Conservation (phyloP, 1,139 yeast species). For the Lodderomyces pseudojiufengensis region DNA sequence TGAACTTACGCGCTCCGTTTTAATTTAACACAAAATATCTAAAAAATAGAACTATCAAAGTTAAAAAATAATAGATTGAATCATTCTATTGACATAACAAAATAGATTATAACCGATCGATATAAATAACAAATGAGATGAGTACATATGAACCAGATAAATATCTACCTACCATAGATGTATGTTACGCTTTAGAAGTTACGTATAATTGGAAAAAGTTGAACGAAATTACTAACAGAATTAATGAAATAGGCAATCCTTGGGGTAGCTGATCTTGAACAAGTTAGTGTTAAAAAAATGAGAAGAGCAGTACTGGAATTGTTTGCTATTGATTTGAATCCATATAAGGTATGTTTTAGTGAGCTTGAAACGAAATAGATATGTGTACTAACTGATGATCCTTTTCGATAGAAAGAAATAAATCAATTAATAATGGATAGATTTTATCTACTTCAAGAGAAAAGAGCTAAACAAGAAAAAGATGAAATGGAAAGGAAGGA, state of each 20-base stretch:
- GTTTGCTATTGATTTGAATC: constrained; percentile 53
- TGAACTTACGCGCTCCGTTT: too few relatives aligned
- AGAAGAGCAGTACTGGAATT: constrained; percentile 68
- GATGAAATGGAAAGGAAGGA: constrained; percentile 38
- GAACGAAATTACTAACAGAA: background rate
- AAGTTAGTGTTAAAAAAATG: constrained; percentile 68
- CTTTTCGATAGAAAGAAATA: constrained; percentile 40
- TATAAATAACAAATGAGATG: constrained; percentile 9
- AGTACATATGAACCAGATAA: constrained; percentile 16
- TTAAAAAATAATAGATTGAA: too few relatives aligned
- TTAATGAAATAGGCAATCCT: constrained; percentile 59
- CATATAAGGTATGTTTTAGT: constrained; percentile 39
- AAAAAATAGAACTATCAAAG: too few relatives aligned
- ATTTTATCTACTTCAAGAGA: constrained; percentile 47
- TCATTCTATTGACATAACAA: too few relatives aligned
- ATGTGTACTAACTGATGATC: constrained; percentile 14
- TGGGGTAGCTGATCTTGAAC: constrained; percentile 68
- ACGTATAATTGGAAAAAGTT: background rate
- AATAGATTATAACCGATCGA: too few relatives aligned
- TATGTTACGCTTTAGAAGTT: too few relatives aligned
- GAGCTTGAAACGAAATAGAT: background rate
- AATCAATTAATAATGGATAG: constrained; percentile 61
- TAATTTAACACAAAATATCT: too few relatives aligned
- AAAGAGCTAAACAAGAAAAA: constrained; percentile 26
- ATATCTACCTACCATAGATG: constrained; percentile 69